A percentile compares a stretch with the other conserved stretches of the same genome.
These are phyloP conservation scores for Hemileia vastatrix DNA, from an alignment of 1,284 basidiomycete genomes.

Conservation along the genomic window DNA sequence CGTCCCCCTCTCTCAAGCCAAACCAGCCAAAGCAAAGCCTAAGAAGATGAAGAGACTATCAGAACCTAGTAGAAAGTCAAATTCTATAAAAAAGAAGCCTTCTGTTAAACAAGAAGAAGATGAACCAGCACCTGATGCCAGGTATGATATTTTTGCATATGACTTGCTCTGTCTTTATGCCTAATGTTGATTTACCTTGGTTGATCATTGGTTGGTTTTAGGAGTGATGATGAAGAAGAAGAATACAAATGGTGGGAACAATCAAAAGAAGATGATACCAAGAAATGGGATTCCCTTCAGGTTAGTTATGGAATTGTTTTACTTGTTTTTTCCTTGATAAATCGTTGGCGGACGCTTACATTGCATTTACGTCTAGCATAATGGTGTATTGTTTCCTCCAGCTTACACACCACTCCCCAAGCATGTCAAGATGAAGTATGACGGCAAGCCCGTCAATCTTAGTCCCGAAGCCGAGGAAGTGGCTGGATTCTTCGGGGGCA, in stretches of 20 bases:
- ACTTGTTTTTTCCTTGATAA: not conserved
- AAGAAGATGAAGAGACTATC: slow-evolving; percentile 27
- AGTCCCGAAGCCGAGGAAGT: slow-evolving; percentile 87
- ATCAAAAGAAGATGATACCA: slow-evolving; percentile 46
- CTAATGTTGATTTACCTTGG: slow-evolving; percentile 43
- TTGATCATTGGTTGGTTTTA: not conserved
- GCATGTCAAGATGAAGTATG: slow-evolving; percentile 87
- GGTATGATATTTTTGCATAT: slow-evolving; percentile 32
- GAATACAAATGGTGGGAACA: slow-evolving; percentile 73
- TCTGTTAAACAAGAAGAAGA: slow-evolving; percentile 51
- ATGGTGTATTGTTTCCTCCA: slow-evolving; percentile 90
- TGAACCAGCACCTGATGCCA: slow-evolving; percentile 34
- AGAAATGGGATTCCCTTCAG: slow-evolving; percentile 23
- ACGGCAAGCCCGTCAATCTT: slow-evolving; percentile 69
- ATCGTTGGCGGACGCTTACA: too few species aligned
- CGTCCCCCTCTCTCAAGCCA: slow-evolving; percentile 40
- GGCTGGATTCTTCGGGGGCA: slow-evolving; percentile 87
- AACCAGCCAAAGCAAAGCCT: slow-evolving; percentile 25
- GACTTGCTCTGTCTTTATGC: slow-evolving; percentile 27
- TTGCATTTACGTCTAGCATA: slow-evolving; percentile 88
- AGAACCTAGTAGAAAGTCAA: slow-evolving; percentile 24
- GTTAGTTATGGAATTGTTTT: not conserved
- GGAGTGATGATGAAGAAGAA: not conserved
- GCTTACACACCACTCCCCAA: slow-evolving; percentile 78
- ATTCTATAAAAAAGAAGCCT: slow-evolving; percentile 21